phyloP scores from a whole-genome alignment of 2,329 filamentous ascomycete species.

The Clarireedia monteithiana region DNA sequence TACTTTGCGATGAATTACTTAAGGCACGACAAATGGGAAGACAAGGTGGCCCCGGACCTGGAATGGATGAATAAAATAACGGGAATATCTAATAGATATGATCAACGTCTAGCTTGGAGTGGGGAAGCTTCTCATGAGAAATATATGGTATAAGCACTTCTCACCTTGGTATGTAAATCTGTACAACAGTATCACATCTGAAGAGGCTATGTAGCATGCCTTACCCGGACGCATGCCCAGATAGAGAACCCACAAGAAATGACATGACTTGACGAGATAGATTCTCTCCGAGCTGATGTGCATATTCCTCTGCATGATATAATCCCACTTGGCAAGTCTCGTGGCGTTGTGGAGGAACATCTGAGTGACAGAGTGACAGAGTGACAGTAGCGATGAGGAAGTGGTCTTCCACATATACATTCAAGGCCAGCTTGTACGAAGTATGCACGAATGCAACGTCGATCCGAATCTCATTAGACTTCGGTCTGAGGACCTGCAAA shows the following conservation, averaged over 20 bases:
- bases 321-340: too few relatives aligned
- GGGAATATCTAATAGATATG: slow-evolving; percentile 2
- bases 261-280: too few relatives aligned
- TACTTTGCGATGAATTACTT: slow-evolving; percentile 93
- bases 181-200: background rate
- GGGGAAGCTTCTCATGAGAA: background rate
- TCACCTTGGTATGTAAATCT: background rate
- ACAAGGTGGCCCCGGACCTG: slow-evolving; percentile 52
- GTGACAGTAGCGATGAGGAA: too few relatives aligned
- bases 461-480: too few relatives aligned
- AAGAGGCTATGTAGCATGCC: background rate
- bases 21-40: slow-evolving; percentile 94
- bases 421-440: too few relatives aligned
- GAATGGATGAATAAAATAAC: slow-evolving; percentile 45
- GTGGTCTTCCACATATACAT: too few relatives aligned
- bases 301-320: too few relatives aligned
- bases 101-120: background rate
- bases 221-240: background rate
- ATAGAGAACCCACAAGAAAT: background rate
- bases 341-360: too few relatives aligned
- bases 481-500: too few relatives aligned
- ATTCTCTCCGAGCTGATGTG: too few relatives aligned
- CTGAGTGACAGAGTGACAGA: too few relatives aligned
- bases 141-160: background rate
- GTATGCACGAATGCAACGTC: too few relatives aligned